Evolutionary conservation across 345 rosid genomes (phyloP), one percentile per base, ranked within the genome.

Genomic region (Bruguiera gymnorhiza): DNA sequence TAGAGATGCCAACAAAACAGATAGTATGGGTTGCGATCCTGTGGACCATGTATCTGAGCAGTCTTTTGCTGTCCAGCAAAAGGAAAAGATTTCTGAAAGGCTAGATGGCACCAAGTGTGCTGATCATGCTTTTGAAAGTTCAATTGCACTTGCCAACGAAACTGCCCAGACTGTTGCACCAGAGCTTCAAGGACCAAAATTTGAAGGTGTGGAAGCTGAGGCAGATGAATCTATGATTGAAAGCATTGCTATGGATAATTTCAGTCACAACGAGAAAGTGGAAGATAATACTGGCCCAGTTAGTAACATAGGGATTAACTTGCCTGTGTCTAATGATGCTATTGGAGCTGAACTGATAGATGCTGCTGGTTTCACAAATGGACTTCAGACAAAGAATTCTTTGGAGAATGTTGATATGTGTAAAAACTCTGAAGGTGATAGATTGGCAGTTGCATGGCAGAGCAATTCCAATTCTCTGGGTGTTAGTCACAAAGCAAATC

Each of bases 261-360:
- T 52, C 52, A 53, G 67, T 31, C 64, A 62, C 60, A 61, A 52
- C 62, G 71, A 66, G 62, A 65, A 72, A 58, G 30, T 43, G 23
- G 83, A 74, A 65, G 60, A 60, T 6, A 54, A 67, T 70, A 66
- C 29, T 9, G 70, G 70, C 39, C 75, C 54, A 46, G 77, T 59
- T 63, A 57, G n/a, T 71, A 75, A 56, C 64, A 26, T 62, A 66
- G 66, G 58, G 20, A 62, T 37, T 68, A 71, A 77, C 32, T 59
- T 68, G 55, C 21, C 27, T 66, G 72, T 32, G 26, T 55, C 64
- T 2, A 52, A 71, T 36, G 51, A 63, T 65, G 31, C 59, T 26
- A 57, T 26, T 20, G 19, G 21, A 32, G 58, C 52, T 51, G 75
- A 75, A 34, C 54, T 32, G 6, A 15, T n/a, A 18, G 75, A 55